Evolutionary conservation across 2,329 filamentous ascomycete species (phyloP), one percentile per base, ranked within the genome.

Genomic region (Lasiodiplodia hormozganensis): DNA sequence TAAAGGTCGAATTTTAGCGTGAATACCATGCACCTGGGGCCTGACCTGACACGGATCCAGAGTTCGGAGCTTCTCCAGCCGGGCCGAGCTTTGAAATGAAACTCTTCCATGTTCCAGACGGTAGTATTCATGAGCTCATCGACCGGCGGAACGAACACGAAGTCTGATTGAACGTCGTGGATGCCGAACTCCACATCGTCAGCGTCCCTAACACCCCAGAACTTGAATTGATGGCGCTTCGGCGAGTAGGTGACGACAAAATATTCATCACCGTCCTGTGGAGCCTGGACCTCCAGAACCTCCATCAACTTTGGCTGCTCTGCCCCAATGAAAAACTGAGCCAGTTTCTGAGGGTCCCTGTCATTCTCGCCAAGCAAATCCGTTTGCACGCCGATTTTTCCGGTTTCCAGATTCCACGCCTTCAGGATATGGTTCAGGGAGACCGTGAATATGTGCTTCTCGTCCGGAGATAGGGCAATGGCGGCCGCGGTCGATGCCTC

Each of bases 161-260:
- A 76, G 12, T 86, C 84, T 0, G 91, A 87, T 72, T 92, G 94
- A 25, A 93, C 82, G 73, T 96, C 93, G 70, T 89, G 86, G 16
- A 96, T 84, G 10, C 89, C 85, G 23, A 93, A 78, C 2, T 82
- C 84, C 71, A 81, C 72, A 73, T 82, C 71, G 73, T 91, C 85
- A 73, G 86, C 86, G 65, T 90, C 87, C 72, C 89, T 87, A 21
- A 91, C 87, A 65, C 88, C 87, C 93, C 94, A 99, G 76, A 99
- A 94, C 78, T 97, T 98, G 85, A 99, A 98, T 76, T 95, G 91
- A 43, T 96, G 88, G 36, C 94, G 92, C 71, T 96, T 89, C 0
- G 96, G 95, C 12, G 94, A 97, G 79, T 94, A 97, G 10, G 93
- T 95, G 47, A 93, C 89, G 65, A 95, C 87, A 69, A 86, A 86